Percentiles rank a stretch among this genome's conserved stretches.
These are phyloP conservation scores for Pythium periplocum DNA, from an alignment of 352 stramenopile genomes.

Conservation along the genomic window DNA sequence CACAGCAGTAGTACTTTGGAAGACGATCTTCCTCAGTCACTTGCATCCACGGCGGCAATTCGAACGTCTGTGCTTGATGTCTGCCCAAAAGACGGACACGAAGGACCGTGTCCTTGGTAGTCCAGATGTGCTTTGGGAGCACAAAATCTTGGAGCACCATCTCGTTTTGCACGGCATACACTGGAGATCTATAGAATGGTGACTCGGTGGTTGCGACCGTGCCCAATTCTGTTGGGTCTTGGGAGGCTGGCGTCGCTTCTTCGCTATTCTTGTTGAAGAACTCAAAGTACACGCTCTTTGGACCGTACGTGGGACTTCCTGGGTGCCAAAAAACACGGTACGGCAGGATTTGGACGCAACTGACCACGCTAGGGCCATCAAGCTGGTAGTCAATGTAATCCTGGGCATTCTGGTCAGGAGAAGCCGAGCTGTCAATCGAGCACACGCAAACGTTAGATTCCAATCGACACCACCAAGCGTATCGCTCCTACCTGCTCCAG, in stretches of 20 bases:
- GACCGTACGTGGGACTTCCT: conserved; percentile 65
- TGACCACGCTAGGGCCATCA: conserved; percentile 50
- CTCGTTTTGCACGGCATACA: conserved; percentile 58
- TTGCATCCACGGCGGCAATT: conserved; percentile 48
- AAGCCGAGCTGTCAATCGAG: conserved; percentile 37
- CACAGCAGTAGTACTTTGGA: conserved; percentile 77
- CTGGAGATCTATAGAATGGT: conserved; percentile 50
- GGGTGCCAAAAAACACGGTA: conserved; percentile 82
- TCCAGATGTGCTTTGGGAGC: conserved; percentile 42
- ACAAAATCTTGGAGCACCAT: conserved; percentile 66
- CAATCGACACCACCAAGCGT: not conserved
- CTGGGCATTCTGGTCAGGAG: conserved; percentile 39
- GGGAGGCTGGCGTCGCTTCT: not conserved
- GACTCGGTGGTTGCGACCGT: conserved; percentile 6
- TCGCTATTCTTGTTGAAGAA: conserved; percentile 33
- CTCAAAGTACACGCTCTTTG: conserved; percentile 60
- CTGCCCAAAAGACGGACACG: conserved; percentile 60
- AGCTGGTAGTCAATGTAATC: conserved; percentile 79
- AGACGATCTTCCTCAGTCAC: conserved; percentile 28
- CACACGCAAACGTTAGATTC: not conserved
- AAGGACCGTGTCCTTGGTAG: conserved; percentile 35
- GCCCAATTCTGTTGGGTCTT: not conserved
- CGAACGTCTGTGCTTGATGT: conserved; percentile 69
- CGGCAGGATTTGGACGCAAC: conserved; percentile 57
- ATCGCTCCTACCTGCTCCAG: conserved; percentile 57